Evolutionary conservation across 139 green algal genomes (phyloP), one percentile per base, ranked within the genome.

Genomic region (Coelastrella sp.): DNA sequence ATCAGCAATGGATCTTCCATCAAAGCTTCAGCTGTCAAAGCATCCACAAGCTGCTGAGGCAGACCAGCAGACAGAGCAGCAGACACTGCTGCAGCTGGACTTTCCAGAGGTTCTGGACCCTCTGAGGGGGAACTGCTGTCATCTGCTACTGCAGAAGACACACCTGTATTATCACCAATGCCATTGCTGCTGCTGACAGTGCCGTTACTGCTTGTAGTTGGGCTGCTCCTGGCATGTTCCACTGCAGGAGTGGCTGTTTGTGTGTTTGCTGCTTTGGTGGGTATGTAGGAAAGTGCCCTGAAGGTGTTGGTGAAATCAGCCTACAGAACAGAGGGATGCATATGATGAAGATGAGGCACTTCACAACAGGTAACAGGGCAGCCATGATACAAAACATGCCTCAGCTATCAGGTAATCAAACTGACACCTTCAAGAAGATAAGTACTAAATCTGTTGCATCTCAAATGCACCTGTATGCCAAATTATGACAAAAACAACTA

Each of bases 271-370:
- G n/a, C 57, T 64, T 32, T 25, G 21, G 37, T 35, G 2, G 84
- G 41, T 8, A 94, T 85, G 71, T 48, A 48, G 41, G 86, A 67
- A 23, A 97, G 86, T 4, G 89, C 87, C 19, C 94, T 84, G 89
- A 93, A 96, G 25, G 86, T 95, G 91, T 97, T 97, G 66, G 93
- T 97, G 85, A 93, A 96, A 85, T 97, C 94, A 5, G 92, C 91
- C 59, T 64, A 21, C 53, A 27, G 19, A 64, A 64, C 48, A 64
- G 53, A 27, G 30, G 45, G 45, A 13, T 57, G 45, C 45, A 57
- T 13, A 57, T 23, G 15, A 13, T n/a, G n/a, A n/a, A n/a, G n/a
- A n/a, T n/a, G n/a, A n/a, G n/a, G n/a, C n/a, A n/a, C n/a, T n/a
- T n/a, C 45, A 57, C 1, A 57, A 57, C 45, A 57, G n/a, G 1